These are phyloP conservation scores for Neophaeococcomyces aloes DNA, from an alignment of 2,329 filamentous ascomycete species.

Conservation along the genomic window DNA sequence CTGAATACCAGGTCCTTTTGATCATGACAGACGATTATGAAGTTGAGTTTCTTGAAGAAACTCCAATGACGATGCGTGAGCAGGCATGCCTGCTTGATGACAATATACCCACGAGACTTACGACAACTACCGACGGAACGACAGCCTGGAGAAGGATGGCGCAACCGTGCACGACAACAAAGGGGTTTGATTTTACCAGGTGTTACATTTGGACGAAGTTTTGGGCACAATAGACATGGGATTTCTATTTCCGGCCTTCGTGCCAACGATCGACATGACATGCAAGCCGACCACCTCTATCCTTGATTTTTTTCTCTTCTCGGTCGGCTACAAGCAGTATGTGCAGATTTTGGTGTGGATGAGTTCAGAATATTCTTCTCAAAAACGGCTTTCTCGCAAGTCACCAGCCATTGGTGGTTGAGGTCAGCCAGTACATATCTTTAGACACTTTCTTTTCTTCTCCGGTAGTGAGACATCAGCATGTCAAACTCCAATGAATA, in stretches of 20 bases:
- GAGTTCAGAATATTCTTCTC: too few species aligned
- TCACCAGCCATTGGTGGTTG: too few species aligned
- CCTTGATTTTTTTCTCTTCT: too few species aligned
- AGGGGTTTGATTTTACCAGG: not conserved
- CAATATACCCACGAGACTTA: slow-evolving; percentile 4
- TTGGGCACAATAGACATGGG: not conserved
- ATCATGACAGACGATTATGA: slow-evolving; percentile 9
- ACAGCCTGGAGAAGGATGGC: slow-evolving; percentile 3
- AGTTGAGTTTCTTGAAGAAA: slow-evolving; percentile 3
- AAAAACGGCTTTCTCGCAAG: too few species aligned
- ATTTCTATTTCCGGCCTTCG: not conserved
- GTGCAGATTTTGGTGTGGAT: too few species aligned
- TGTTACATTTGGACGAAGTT: not conserved
- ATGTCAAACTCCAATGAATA: too few species aligned
- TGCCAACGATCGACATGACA: slow-evolving; percentile 6
- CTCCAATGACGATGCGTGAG: not conserved
- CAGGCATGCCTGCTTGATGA: slow-evolving; percentile 4
- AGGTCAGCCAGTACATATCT: too few species aligned
- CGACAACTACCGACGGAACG: not conserved
- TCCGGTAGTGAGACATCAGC: too few species aligned
- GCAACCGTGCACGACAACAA: not conserved
- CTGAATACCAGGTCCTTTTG: not conserved
- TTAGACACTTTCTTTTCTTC: too few species aligned
- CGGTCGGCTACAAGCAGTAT: too few species aligned
- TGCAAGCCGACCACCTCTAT: not conserved